Percentiles rank a stretch among this genome's conserved stretches.
Evolutionary conservation across 768 basidiomycete species (phyloP).

Genomic region (Pholiota molesta): DNA sequence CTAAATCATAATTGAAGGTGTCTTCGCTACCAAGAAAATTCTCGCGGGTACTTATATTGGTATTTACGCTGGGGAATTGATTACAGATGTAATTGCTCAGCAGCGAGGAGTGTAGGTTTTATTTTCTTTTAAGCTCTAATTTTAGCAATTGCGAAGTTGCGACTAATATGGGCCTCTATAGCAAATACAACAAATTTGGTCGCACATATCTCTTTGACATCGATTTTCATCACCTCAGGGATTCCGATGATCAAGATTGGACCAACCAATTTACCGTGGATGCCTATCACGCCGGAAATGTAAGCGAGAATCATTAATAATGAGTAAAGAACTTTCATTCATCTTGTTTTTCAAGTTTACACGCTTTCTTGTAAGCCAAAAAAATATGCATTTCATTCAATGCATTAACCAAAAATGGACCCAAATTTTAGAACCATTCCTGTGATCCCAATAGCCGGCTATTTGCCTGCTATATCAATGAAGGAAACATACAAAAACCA

Average conservation of each 20-base stretch:
- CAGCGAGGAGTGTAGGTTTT: slow-evolving; percentile 64
- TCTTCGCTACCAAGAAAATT: slow-evolving; percentile 71
- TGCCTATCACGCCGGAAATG: slow-evolving; percentile 88
- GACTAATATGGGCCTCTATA: slow-evolving; percentile 27
- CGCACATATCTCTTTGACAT: slow-evolving; percentile 83
- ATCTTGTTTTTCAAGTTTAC: slow-evolving; percentile 63
- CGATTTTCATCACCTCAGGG: slow-evolving; percentile 72
- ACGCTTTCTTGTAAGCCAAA: slow-evolving; percentile 72
- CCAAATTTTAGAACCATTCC: slow-evolving; percentile 73
- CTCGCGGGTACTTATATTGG: slow-evolving; percentile 74
- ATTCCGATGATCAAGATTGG: slow-evolving; percentile 33
- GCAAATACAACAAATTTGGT: slow-evolving; percentile 74
- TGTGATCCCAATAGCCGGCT: slow-evolving; percentile 85
- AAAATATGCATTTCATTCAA: not conserved
- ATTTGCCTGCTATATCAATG: slow-evolving; percentile 78
- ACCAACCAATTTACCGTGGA: slow-evolving; percentile 65
- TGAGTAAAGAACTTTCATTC: not conserved
- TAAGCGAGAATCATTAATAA: slow-evolving; percentile 35
- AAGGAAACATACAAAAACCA: slow-evolving; percentile 71
- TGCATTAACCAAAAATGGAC: not conserved
- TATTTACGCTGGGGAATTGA: slow-evolving; percentile 82
- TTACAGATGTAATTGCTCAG: slow-evolving; percentile 71
- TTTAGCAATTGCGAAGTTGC: not conserved
- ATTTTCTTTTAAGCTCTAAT: not conserved
- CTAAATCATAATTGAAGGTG: slow-evolving; percentile 45